phyloP scores from a whole-genome alignment of 768 basidiomycete species.

The Leccinum fibrillosum region DNA sequence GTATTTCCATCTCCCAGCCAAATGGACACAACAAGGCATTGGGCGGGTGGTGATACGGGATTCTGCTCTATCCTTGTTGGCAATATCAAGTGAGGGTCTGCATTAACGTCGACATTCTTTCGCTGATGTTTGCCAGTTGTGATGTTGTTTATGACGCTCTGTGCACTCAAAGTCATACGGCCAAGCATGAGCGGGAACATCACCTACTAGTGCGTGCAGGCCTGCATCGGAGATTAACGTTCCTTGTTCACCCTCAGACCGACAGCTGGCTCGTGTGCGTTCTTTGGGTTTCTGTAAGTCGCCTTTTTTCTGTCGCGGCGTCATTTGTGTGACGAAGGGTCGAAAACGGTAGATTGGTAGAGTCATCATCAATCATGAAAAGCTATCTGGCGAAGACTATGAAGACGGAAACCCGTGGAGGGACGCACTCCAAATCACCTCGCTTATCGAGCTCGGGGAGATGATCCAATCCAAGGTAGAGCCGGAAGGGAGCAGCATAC shows the following conservation, averaged over 20 bases:
- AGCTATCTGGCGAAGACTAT: background rate
- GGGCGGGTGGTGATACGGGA: constrained; percentile 18
- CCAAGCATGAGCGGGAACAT: constrained; percentile 18
- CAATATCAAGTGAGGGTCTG: constrained; percentile 12
- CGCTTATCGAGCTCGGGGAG: constrained; percentile 11
- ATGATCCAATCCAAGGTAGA: background rate
- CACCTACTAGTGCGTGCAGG: constrained; percentile 14
- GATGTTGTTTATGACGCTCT: constrained; percentile 20
- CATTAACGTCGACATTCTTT: background rate
- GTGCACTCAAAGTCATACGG: constrained; percentile 8
- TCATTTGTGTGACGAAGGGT: background rate
- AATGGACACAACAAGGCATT: constrained; percentile 1
- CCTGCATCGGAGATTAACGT: background rate
- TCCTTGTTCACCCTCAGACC: background rate
- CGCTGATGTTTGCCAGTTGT: background rate
- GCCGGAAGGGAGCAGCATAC: background rate
- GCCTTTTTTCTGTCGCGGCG: background rate
- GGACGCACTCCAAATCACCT: constrained; percentile 13
- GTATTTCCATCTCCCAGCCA: constrained; percentile 10
- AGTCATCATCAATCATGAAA: constrained; percentile 13
- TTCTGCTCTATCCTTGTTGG: constrained; percentile 4
- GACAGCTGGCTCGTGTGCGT: constrained; percentile 19
- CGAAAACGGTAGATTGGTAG: constrained; percentile 10
- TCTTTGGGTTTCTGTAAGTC: constrained; percentile 20
- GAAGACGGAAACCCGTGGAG: constrained; percentile 1